Percentiles rank a stretch among this genome's conserved stretches.
Evolutionary conservation across 805 yeast genomes (phyloP).

Genomic region (Vanderwaltozyma yarrowii): DNA sequence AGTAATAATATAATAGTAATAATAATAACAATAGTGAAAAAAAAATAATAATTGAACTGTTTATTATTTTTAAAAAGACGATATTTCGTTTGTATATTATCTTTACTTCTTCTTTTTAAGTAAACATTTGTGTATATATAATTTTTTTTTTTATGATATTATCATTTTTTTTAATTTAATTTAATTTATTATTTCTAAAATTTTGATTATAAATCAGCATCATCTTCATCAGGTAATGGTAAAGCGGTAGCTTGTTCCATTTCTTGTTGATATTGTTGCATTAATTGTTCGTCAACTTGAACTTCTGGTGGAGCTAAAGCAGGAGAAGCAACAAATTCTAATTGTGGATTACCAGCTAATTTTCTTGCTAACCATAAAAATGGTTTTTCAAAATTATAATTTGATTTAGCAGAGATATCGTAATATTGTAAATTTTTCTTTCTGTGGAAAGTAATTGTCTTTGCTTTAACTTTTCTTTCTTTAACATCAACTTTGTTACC

Average conservation of each 20-base stretch:
- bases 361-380: constrained; percentile 99
- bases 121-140: too few species aligned
- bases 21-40: too few species aligned
- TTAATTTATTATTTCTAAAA: constrained; percentile 5
- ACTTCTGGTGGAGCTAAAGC: constrained; percentile 99
- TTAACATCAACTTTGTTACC: constrained; percentile 99
- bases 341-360: constrained; percentile 94
- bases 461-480: constrained; percentile 99
- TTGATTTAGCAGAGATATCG: constrained; percentile 99
- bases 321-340: constrained; percentile 98
- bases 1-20: too few species aligned
- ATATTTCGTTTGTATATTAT: too few species aligned
- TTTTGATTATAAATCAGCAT: constrained; percentile 78
- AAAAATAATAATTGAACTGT: too few species aligned
- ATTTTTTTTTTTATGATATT: too few species aligned
- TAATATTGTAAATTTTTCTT: constrained; percentile 99
- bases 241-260: constrained; percentile 99
- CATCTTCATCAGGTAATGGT: constrained; percentile 99
- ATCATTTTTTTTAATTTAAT: too few species aligned
- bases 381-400: constrained; percentile 99
- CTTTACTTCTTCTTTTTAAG: too few species aligned
- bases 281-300: constrained; percentile 88
- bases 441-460: constrained; percentile 99
- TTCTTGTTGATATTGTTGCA: constrained; percentile 98
- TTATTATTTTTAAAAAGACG: too few species aligned